Percentiles rank a stretch among this genome's conserved stretches.
These are phyloP conservation scores for Coleophoma crateriformis DNA, from an alignment of 2,329 filamentous ascomycete species.

Conservation along the genomic window DNA sequence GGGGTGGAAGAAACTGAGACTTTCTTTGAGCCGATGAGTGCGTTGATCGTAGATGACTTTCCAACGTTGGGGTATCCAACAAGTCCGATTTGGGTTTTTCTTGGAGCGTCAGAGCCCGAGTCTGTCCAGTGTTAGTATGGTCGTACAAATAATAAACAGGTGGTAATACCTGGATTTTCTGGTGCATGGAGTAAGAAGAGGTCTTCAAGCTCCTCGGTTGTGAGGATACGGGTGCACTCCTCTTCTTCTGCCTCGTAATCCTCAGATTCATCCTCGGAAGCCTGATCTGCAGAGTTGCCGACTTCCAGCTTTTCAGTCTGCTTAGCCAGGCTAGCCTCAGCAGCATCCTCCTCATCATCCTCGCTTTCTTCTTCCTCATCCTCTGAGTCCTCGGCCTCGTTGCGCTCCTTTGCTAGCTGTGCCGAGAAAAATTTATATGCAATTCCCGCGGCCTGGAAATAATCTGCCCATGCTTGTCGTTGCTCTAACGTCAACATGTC, in stretches of 20 bases:
- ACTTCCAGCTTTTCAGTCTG: slow-evolving; percentile 35
- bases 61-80: slow-evolving; percentile 98
- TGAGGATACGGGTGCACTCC: slow-evolving; percentile 70
- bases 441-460: slow-evolving; percentile 76
- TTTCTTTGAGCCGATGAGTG: slow-evolving; percentile 96
- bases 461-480: slow-evolving; percentile 76
- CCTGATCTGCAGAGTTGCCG: slow-evolving; percentile 27
- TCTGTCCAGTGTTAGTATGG: slow-evolving; percentile 25
- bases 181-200: slow-evolving; percentile 78
- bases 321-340: slow-evolving; percentile 16
- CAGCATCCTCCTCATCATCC: slow-evolving; percentile 32
- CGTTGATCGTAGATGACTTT: slow-evolving; percentile 99
- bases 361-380: slow-evolving; percentile 38
- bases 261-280: slow-evolving; percentile 29
- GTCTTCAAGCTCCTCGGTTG: slow-evolving; percentile 85
- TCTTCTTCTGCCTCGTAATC: slow-evolving; percentile 22
- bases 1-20: slow-evolving; percentile 96
- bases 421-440: slow-evolving; percentile 97
- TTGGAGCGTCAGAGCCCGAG: slow-evolving; percentile 38
- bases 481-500: slow-evolving; percentile 96
- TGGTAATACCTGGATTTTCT: slow-evolving; percentile 42
- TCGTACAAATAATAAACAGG: slow-evolving; percentile 1
- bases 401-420: slow-evolving; percentile 81
- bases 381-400: slow-evolving; percentile 61
- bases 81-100: slow-evolving; percentile 83